Conservation (phyloP, 164 flowering plant species). For the Buxus sempervirens region DNA sequence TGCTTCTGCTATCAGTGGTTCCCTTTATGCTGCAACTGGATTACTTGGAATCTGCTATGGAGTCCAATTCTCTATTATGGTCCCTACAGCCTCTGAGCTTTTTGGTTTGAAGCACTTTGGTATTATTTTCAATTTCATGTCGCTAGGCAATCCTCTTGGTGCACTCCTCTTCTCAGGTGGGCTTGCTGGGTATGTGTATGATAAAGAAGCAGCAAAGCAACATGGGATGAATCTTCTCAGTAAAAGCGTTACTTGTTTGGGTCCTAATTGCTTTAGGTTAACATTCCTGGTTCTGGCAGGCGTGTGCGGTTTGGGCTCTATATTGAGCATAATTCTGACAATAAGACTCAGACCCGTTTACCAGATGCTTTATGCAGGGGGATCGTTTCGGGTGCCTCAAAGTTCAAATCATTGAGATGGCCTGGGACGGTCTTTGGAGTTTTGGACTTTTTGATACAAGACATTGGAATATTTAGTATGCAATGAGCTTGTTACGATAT, state of each 20-base stretch:
- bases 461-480: not conserved
- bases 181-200: constrained; percentile 73
- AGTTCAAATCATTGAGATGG: constrained; percentile 33
- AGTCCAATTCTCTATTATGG: constrained; percentile 73
- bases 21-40: constrained; percentile 67
- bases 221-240: constrained; percentile 23
- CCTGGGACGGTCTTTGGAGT: not conserved
- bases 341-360: constrained; percentile 70
- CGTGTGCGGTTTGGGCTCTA: constrained; percentile 52
- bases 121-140: constrained; percentile 59
- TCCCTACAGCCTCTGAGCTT: constrained; percentile 86
- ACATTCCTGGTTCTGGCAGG: constrained; percentile 73
- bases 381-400: constrained; percentile 66
- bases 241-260: constrained; percentile 52
- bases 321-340: constrained; percentile 55
- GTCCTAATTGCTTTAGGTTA: constrained; percentile 68
- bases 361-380: constrained; percentile 77
- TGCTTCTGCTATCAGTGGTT: constrained; percentile 65
- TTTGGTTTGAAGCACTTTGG: constrained; percentile 89
- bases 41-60: constrained; percentile 89
- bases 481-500: not conserved
- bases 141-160: constrained; percentile 75
- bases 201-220: constrained; percentile 62
- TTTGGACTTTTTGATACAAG: not conserved
- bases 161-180: constrained; percentile 78